Base-by-base conservation (phyloP, 2,329 filamentous ascomycete genomes). In the Colletotrichum aenigma region DNA sequence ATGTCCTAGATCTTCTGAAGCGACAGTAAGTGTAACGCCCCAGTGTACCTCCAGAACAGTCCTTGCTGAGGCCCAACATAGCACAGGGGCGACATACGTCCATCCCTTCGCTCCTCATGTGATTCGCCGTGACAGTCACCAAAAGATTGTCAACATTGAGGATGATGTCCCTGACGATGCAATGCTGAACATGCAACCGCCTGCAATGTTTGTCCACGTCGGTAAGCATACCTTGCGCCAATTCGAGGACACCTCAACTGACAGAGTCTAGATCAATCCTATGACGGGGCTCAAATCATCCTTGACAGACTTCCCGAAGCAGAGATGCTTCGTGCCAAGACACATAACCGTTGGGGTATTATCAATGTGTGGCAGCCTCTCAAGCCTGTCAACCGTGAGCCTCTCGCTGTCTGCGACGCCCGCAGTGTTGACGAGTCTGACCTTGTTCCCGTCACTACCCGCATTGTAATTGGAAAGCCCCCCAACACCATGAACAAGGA, bases 11-110 rank as follows among this genome's bases (percentile, higher is more conserved):
- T 52, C n/a, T 52, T 13, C 12, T 52, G 2, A 52, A 52, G 43
- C n/a, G 43, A 21, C n/a, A 52, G 43, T 52, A 13, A 52, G 43
- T 52, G 0, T 0, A 52, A 10, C n/a, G 43, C 43, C 43, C 43
- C n/a, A 12, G 2, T 0, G 3, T 2, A 48, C 10, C 38, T 13
- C 12, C n/a, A 48, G 1, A 0, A 13, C 0, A 21, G n/a, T 12
- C 10, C 1, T 12, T 48, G 10, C n/a, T 52, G 0, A 52, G 43
- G 43, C 2, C 43, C 43, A 24, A 21, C 0, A 1, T 6, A 52
- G 43, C 43, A 52, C 43, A 0, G 43, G 43, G 0, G 43, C 43
- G 43, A 52, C 43, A 52, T 52, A 52, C n/a, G 43, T 52, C n/a
- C 43, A 52, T 3, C 43, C 43, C 10, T 52, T 52, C n/a, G 43